Conservation (phyloP, 2,329 filamentous ascomycete species). For the Ophiosphaerella narmari region DNA sequence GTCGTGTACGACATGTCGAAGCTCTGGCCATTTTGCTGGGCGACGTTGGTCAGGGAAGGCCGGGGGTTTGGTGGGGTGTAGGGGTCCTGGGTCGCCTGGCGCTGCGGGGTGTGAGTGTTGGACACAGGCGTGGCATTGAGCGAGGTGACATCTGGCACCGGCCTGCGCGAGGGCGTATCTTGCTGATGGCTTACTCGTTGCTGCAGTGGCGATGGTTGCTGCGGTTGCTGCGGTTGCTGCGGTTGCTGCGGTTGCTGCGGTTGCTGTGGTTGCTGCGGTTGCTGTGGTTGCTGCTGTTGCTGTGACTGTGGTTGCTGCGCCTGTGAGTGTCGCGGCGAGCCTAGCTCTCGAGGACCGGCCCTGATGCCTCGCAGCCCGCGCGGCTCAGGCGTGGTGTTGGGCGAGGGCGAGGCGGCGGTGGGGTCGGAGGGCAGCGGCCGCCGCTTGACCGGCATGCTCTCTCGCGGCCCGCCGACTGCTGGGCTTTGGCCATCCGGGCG, state of each 20-base stretch:
- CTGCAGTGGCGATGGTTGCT: slow-evolving; percentile 20
- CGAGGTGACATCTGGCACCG: slow-evolving; percentile 34
- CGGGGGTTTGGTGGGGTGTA: slow-evolving; percentile 33
- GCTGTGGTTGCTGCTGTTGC: neutral
- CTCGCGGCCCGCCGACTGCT: slow-evolving; percentile 54
- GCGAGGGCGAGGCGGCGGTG: slow-evolving; percentile 54
- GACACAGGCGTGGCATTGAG: slow-evolving; percentile 22
- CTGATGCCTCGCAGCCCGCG: slow-evolving; percentile 36
- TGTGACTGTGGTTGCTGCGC: slow-evolving; percentile 1
- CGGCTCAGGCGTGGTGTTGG: slow-evolving; percentile 34
- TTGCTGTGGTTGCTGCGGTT: neutral
- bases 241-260: slow-evolving; percentile 1
- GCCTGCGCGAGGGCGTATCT: slow-evolving; percentile 35
- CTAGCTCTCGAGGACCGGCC: slow-evolving; percentile 40
- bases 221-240: slow-evolving; percentile 32
- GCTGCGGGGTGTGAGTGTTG: slow-evolving; percentile 31
- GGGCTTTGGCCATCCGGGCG: slow-evolving; percentile 44
- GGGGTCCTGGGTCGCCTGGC: slow-evolving; percentile 25
- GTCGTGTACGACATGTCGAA: slow-evolving; percentile 45
- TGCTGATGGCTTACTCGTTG: slow-evolving; percentile 23
- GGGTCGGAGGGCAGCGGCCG: slow-evolving; percentile 83
- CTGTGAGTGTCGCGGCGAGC: slow-evolving; percentile 39
- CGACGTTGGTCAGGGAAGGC: slow-evolving; percentile 23
- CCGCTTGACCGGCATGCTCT: slow-evolving; percentile 72
- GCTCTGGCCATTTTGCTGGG: slow-evolving; percentile 25